Conservation (phyloP, 805 yeast species). For the Zygoascus tannicola region DNA sequence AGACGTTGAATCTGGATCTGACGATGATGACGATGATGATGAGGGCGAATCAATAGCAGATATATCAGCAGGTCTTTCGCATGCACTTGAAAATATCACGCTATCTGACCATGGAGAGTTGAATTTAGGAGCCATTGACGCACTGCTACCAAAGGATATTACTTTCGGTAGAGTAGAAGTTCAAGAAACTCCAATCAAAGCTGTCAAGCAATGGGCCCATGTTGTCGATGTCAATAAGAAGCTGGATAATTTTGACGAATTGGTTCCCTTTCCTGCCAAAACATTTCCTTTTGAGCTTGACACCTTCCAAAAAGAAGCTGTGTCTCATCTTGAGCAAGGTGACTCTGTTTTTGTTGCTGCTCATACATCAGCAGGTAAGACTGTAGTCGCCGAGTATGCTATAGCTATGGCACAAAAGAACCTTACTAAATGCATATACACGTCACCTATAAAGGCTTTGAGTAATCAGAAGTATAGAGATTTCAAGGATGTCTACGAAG, state of each 20-base stretch:
- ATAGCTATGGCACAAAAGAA: conserved; percentile 93
- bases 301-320: conserved; percentile 93
- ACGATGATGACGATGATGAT: conserved; percentile 3
- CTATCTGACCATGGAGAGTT: background rate
- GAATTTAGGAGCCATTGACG: conserved; percentile 30
- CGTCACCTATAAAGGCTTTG: conserved; percentile 89
- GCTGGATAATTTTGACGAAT: conserved; percentile 73
- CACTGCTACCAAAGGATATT: conserved; percentile 41
- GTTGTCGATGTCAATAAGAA: conserved; percentile 78
- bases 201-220: conserved; percentile 82
- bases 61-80: conserved; percentile 9
- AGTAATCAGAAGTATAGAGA: conserved; percentile 88
- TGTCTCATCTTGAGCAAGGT: conserved; percentile 92
- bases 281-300: conserved; percentile 93
- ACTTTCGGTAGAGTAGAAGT: conserved; percentile 36
- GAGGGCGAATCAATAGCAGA: conserved; percentile 25
- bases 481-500: conserved; percentile 70
- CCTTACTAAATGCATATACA: conserved; percentile 94
- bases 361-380: conserved; percentile 97
- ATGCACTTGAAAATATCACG: conserved; percentile 9
- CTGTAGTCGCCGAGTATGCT: conserved; percentile 97
- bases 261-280: conserved; percentile 89
- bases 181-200: conserved; percentile 12
- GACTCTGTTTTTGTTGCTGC: conserved; percentile 99
- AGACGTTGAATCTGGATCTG: conserved; percentile 12